Base-by-base conservation (phyloP, 352 stramenopile species). In the Globisporangium mamillatum region DNA sequence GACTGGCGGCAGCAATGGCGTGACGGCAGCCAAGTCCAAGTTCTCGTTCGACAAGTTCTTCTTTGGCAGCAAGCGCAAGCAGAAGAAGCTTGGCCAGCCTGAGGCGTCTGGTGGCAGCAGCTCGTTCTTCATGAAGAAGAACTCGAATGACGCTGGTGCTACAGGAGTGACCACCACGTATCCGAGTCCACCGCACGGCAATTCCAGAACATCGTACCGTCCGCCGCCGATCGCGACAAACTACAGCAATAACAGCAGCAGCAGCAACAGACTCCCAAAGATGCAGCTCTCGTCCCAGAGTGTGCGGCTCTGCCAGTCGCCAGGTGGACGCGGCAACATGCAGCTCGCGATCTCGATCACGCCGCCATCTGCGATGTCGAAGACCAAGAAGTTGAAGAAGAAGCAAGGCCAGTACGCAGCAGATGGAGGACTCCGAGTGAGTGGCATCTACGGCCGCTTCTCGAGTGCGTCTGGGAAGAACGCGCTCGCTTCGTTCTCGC, bases 311-410 rank as follows among this genome's bases (percentile, higher is more conserved):
- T 80, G 75, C 41, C 75, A 79, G 46, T 78, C 76, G 12, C 79
- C 76, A 3, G 71, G 70, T 14, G 74, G 75, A 1, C 73, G 75
- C 12, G 57, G 60, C 32, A 82, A 81, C 52, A 67, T 82, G 22
- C 71, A 79, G 46, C 69, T 89, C 52, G 73, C 73, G n/a, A 76
- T 78, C 57, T 74, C 78, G 0, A 63, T 80, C 34, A 79, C 76
- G 0, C 76, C 76, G 8, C 64, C 63, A 20, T 70, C 63, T 8
- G 48, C 55, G 12, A 59, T 38, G 16, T 56, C 44, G 16, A 60
- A 69, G 52, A 18, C 70, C 54, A 48, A 41, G 24, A 71, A 71
- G 32, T 16, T 32, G 14, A 52, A 57, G 9, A 58, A 24, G n/a
- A 54, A 61, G 63, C 48, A 22, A 27, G 14, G n/a, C 9, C 32